These are phyloP conservation scores for Nicotiana rustica DNA, from an alignment of 305 asterid species.

Conservation along the genomic window DNA sequence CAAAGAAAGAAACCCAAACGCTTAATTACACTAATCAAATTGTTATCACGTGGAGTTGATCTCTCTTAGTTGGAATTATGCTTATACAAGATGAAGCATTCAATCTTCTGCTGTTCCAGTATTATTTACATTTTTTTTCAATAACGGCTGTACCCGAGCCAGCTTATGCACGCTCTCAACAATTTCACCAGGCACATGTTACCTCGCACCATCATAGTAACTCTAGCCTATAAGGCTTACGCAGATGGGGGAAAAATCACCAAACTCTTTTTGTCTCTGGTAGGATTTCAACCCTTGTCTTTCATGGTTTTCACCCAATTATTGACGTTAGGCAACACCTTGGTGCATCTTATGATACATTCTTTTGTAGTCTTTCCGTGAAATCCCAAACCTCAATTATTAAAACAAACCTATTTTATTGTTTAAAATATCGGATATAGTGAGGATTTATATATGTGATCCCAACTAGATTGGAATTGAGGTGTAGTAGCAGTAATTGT, in stretches of 20 bases:
- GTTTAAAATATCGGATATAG: not conserved
- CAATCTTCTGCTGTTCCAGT: not conserved
- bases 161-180: not conserved
- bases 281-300: not conserved
- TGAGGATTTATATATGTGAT: not conserved
- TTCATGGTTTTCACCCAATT: not conserved
- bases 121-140: not conserved
- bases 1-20: not conserved
- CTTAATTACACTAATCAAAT: not conserved
- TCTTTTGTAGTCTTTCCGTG: not conserved
- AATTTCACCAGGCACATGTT: not conserved
- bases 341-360: not conserved
- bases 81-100: not conserved
- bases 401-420: not conserved
- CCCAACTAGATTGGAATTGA: not conserved
- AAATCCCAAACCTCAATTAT: not conserved
- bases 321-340: not conserved
- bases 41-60: not conserved
- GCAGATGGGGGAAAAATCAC: not conserved
- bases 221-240: not conserved
- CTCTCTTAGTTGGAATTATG: not conserved
- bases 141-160: not conserved
- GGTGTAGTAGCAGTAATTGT: not conserved
- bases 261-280: not conserved
- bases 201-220: not conserved